phyloP scores from a whole-genome alignment of 306 rosid genomes.

The Hippophae rhamnoides region DNA sequence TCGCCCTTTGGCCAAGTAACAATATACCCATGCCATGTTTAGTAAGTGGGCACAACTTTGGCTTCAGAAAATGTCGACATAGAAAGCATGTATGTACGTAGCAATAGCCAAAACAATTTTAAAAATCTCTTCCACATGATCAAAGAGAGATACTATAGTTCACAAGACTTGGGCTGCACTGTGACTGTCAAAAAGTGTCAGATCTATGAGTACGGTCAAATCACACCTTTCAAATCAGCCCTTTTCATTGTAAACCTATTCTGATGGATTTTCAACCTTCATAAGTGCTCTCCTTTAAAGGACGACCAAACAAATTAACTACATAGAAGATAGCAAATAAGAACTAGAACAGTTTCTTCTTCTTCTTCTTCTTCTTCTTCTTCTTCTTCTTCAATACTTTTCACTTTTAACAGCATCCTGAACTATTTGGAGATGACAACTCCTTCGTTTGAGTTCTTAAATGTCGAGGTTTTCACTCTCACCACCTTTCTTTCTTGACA shows the following conservation, averaged over 20 bases:
- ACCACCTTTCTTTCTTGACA: neutral
- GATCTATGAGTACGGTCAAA: conserved; percentile 14
- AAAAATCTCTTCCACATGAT: neutral
- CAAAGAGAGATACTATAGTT: conserved; percentile 1
- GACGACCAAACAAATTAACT: neutral
- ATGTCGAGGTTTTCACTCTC: conserved; percentile 28
- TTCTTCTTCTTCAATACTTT: too few relatives aligned
- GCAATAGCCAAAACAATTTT: too few relatives aligned
- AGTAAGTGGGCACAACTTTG: too few relatives aligned
- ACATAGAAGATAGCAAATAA: neutral
- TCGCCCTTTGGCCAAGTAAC: too few relatives aligned
- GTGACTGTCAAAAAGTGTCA: neutral
- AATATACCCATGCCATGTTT: too few relatives aligned
- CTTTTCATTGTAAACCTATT: neutral
- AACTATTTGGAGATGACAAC: conserved; percentile 19
- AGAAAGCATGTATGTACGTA: too few relatives aligned
- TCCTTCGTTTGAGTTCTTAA: conserved; percentile 20
- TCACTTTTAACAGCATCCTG: neutral
- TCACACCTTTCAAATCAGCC: conserved; percentile 13
- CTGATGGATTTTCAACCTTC: neutral
- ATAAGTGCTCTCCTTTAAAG: neutral
- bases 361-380: too few relatives aligned
- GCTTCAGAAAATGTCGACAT: too few relatives aligned
- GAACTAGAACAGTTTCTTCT: too few relatives aligned
- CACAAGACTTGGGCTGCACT: conserved; percentile 19